A percentile compares a stretch with the other conserved stretches of the same genome.
These are phyloP conservation scores for Lentinula edodes DNA, from an alignment of 768 basidiomycete genomes.

Conservation along the genomic window DNA sequence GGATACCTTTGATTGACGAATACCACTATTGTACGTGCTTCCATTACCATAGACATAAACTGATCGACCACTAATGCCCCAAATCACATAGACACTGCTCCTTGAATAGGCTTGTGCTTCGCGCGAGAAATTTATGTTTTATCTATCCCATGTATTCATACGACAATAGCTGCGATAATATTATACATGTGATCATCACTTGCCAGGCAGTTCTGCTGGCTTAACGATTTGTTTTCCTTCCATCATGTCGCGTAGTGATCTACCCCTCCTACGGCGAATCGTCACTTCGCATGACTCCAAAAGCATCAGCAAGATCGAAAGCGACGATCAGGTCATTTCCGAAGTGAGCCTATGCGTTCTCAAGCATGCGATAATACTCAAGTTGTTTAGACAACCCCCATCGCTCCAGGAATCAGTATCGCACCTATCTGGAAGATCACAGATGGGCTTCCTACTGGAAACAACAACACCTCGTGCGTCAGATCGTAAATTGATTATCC, in stretches of 20 bases:
- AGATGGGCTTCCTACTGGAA: conserved; percentile 43
- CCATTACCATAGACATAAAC: too few relatives aligned
- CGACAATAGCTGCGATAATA: not conserved
- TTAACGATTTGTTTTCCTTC: not conserved
- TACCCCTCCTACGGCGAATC: conserved; percentile 40
- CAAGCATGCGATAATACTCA: too few relatives aligned
- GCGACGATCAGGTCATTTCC: conserved; percentile 21
- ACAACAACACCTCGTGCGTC: conserved; percentile 43
- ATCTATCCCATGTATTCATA: not conserved
- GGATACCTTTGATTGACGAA: conserved; percentile 85
- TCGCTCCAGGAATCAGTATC: conserved; percentile 28
- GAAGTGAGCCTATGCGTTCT: conserved; percentile 13
- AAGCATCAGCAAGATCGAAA: conserved; percentile 36
- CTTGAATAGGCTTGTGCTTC: conserved; percentile 23
- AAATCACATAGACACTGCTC: conserved; percentile 28
- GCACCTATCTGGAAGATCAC: conserved; percentile 45
- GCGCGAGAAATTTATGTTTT: not conserved
- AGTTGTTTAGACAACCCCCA: not conserved
- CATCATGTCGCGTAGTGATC: conserved; percentile 22
- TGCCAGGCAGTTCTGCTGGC: not conserved
- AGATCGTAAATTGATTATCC: not conserved
- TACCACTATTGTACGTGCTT: conserved; percentile 81
- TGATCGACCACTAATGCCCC: not conserved
- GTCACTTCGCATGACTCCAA: conserved; percentile 43
- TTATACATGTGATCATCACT: not conserved